A percentile compares a stretch with the other conserved stretches of the same genome.
Evolutionary conservation across 2,329 filamentous ascomycete genomes (phyloP).

Genomic region (Hypoxylon sp.): DNA sequence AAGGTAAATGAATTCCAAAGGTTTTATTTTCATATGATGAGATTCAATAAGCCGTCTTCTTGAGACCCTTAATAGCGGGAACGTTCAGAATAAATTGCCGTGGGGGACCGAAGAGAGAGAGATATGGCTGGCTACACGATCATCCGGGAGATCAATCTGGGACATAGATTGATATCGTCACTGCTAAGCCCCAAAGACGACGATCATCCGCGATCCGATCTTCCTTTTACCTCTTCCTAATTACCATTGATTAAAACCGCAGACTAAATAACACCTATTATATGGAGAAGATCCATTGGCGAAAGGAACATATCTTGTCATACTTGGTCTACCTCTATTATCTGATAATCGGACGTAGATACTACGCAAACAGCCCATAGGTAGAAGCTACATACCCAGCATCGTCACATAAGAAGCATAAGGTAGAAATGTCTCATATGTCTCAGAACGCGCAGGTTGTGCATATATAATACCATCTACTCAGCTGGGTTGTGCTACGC

Average conservation of each 20-base stretch:
- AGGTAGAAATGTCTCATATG: background rate
- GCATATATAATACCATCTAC: background rate
- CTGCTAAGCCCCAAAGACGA: constrained; percentile 8
- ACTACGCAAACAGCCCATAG: too few relatives aligned
- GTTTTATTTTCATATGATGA: constrained; percentile 15
- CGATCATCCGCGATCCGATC: constrained; percentile 27
- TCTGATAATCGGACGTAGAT: background rate
- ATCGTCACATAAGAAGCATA: background rate
- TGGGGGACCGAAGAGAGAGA: constrained; percentile 18
- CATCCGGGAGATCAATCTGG: constrained; percentile 31
- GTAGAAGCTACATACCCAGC: too few relatives aligned
- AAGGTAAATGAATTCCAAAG: constrained; percentile 1
- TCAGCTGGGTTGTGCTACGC: background rate
- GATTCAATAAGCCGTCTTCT: constrained; percentile 19
- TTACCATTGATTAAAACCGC: background rate
- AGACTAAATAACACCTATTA: too few relatives aligned
- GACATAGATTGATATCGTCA: constrained; percentile 29
- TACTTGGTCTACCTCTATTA: background rate
- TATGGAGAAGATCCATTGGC: background rate
- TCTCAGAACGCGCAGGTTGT: background rate
- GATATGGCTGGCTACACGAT: constrained; percentile 26
- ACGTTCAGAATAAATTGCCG: constrained; percentile 24
- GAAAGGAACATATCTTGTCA: background rate
- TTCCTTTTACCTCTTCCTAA: background rate
- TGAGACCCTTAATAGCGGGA: constrained; percentile 36